Conservation (phyloP, 495 filamentous ascomycete species). For the Hypomontagnella submonticulosa region DNA sequence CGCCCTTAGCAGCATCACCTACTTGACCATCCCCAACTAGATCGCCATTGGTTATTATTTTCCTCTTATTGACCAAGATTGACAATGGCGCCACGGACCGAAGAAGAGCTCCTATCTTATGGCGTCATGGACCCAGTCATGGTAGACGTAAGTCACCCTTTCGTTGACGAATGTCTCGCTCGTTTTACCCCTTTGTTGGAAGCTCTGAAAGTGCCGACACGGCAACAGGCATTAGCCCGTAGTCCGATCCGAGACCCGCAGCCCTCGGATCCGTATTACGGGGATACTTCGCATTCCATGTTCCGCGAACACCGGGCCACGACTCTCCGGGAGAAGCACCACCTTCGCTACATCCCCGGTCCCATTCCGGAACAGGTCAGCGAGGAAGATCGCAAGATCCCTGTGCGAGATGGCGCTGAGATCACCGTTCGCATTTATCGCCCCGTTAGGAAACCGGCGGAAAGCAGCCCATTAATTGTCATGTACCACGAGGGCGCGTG, state of each 20-base stretch:
- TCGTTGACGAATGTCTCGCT: neutral
- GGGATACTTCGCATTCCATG: conserved; percentile 33
- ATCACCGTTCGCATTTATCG: conserved; percentile 53
- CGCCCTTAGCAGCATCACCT: neutral
- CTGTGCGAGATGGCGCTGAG: conserved; percentile 54
- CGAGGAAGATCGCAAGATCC: conserved; percentile 50
- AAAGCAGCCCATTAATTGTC: conserved; percentile 55
- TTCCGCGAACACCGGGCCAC: conserved; percentile 35
- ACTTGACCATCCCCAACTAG: neutral
- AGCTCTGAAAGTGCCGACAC: conserved; percentile 5
- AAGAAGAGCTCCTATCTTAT: conserved; percentile 49
- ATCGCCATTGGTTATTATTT: neutral
- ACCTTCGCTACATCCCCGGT: conserved; percentile 41
- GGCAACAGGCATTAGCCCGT: conserved; percentile 23
- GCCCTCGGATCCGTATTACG: conserved; percentile 46
- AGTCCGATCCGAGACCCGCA: conserved; percentile 29
- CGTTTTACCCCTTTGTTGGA: neutral
- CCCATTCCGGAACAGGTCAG: conserved; percentile 39
- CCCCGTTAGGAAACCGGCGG: conserved; percentile 42
- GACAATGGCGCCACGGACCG: conserved; percentile 36
- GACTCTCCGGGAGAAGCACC: conserved; percentile 41
- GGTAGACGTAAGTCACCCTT: conserved; percentile 43
- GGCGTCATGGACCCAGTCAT: conserved; percentile 52
- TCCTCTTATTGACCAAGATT: neutral
- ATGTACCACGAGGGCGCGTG: conserved; percentile 60